Percentiles rank a stretch among this genome's conserved stretches.
Conservation (phyloP, 2,329 filamentous ascomycete species). For the Trichoderma breve region DNA sequence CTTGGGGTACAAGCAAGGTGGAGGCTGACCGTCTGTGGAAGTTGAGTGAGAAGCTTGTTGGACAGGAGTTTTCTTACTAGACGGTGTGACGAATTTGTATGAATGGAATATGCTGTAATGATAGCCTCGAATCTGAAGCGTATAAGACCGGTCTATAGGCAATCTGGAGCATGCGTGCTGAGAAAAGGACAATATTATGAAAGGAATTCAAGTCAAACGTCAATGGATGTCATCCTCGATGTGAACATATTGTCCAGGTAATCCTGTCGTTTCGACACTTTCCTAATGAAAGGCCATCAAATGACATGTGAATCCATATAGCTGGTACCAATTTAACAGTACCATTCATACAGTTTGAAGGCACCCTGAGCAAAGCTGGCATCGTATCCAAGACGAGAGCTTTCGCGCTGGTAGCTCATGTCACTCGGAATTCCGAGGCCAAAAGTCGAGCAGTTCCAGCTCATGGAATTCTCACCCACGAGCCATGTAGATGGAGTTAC, state of each 20-base stretch:
- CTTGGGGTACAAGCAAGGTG: background rate
- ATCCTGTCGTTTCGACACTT: too few relatives aligned
- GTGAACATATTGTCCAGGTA: too few relatives aligned
- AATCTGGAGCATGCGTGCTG: background rate
- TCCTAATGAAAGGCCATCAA: too few relatives aligned
- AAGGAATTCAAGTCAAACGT: background rate
- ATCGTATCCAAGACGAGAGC: background rate
- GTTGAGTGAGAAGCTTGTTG: conserved; percentile 7
- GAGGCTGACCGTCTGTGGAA: conserved; percentile 16
- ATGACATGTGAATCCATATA: too few relatives aligned
- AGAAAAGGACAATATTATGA: accelerated
- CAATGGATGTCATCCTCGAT: too few relatives aligned
- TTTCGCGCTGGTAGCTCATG: background rate
- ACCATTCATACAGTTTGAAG: too few relatives aligned
- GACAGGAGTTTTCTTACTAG: conserved; percentile 2
- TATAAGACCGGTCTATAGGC: background rate
- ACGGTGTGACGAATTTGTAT: background rate
- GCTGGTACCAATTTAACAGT: too few relatives aligned
- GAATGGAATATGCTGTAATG: background rate
- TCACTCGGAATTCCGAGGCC: background rate
- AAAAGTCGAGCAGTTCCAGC: background rate
- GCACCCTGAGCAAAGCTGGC: background rate
- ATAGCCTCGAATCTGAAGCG: background rate
- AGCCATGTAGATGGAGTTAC: background rate
- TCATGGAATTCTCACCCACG: background rate